Percentiles rank a stretch among this genome's conserved stretches.
Conservation (phyloP, 2,329 filamentous ascomycete species). For the Ophiostoma fasciatum region DNA sequence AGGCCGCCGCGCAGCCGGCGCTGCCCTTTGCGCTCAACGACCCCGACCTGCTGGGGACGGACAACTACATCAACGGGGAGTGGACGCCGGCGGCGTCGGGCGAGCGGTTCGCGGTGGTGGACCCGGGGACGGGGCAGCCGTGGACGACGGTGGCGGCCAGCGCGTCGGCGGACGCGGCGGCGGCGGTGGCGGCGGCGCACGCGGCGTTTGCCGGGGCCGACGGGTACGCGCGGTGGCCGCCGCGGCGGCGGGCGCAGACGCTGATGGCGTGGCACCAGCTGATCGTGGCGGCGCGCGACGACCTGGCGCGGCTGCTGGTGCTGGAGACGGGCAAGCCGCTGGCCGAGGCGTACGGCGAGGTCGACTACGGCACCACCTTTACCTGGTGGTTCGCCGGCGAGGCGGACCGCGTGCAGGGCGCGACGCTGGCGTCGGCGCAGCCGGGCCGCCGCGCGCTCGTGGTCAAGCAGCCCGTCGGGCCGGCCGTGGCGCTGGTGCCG, state of each 20-base stretch:
- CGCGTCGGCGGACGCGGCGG: slow-evolving; percentile 23
- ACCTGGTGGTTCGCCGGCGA: slow-evolving; percentile 42
- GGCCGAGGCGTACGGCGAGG: slow-evolving; percentile 35
- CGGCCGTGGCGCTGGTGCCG: slow-evolving; percentile 19
- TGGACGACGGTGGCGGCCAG: slow-evolving; percentile 38
- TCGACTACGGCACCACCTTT: slow-evolving; percentile 40
- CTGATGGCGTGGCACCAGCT: slow-evolving; percentile 23
- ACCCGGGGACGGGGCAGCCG: slow-evolving; percentile 33
- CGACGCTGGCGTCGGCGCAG: slow-evolving; percentile 40
- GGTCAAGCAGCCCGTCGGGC: slow-evolving; percentile 20
- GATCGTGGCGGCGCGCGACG: slow-evolving; percentile 21
- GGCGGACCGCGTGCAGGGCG: slow-evolving; percentile 38
- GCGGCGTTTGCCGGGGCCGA: slow-evolving; percentile 24
- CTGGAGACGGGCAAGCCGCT: slow-evolving; percentile 43
- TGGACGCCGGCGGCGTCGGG: slow-evolving; percentile 30
- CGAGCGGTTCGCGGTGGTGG: slow-evolving; percentile 34
- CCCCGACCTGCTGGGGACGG: slow-evolving; percentile 29
- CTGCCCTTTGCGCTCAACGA: slow-evolving; percentile 30
- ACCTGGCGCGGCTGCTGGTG: slow-evolving; percentile 24
- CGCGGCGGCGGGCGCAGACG: slow-evolving; percentile 20
- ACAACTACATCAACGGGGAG: slow-evolving; percentile 34
- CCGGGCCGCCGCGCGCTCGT: slow-evolving; percentile 47
- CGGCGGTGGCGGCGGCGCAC: slow-evolving; percentile 21
- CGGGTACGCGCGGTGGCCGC: slow-evolving; percentile 22
- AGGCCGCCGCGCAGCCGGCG: too few species aligned